Evolutionary conservation across 2,329 filamentous ascomycete species (phyloP).

Genomic region (Harringtonia lauricola): DNA sequence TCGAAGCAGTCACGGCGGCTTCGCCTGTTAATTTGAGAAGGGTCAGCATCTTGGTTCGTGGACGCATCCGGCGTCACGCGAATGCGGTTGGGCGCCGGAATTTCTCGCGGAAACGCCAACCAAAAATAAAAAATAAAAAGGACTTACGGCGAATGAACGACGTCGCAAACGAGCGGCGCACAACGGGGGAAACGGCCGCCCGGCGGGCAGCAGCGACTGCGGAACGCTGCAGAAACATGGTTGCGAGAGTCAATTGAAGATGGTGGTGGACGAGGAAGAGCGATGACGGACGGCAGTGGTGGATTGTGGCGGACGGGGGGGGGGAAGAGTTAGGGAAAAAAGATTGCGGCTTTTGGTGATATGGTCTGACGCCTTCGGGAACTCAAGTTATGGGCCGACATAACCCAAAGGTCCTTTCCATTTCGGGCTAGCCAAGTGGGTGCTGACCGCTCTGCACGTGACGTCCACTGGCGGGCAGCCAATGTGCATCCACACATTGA

Average conservation of each 20-base stretch:
- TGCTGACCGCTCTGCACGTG: background rate
- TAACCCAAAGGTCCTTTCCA: conserved; percentile 10
- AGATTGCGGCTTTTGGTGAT: conserved; percentile 12
- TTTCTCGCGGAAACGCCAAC: too few relatives aligned
- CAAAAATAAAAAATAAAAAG: too few relatives aligned
- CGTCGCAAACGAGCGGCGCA: conserved; percentile 49
- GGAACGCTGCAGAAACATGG: conserved; percentile 56
- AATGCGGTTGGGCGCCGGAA: too few relatives aligned
- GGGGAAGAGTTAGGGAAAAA: conserved; percentile 3
- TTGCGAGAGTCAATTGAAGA: conserved; percentile 16
- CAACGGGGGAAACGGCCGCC: conserved; percentile 39
- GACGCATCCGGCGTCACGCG: background rate
- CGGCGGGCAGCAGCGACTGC: conserved; percentile 50
- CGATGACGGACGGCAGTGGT: background rate
- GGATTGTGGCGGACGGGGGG: conserved; percentile 3
- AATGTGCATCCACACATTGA: conserved; percentile 1
- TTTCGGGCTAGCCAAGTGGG: background rate
- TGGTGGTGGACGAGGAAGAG: background rate
- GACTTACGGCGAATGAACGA: conserved; percentile 49
- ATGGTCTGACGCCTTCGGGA: conserved; percentile 13
- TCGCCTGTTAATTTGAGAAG: background rate
- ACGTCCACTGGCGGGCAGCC: too few relatives aligned
- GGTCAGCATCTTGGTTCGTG: background rate
- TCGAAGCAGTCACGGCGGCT: conserved; percentile 7
- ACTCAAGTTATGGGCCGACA: conserved; percentile 10